Percentiles rank a stretch among this genome's conserved stretches.
These are phyloP conservation scores for Clarireedia homoeocarpa DNA, from an alignment of 2,329 filamentous ascomycete genomes.

Conservation along the genomic window DNA sequence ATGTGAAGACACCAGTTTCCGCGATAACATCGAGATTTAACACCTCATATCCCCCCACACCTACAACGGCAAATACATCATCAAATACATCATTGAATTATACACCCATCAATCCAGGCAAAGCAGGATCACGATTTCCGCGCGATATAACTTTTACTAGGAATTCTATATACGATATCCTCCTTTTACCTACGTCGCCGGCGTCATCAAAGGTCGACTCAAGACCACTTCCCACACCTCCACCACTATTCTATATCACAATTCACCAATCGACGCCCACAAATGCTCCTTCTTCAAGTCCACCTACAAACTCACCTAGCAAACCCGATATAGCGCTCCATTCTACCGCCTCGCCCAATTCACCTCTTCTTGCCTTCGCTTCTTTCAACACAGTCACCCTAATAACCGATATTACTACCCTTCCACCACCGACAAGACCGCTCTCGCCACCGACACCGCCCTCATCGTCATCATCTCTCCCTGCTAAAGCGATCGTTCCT, in stretches of 20 bases:
- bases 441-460: conserved; percentile 4
- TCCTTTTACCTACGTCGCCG: conserved; percentile 20
- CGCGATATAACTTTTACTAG: conserved; percentile 22
- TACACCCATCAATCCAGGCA: conserved; percentile 7
- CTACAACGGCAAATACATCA: background rate
- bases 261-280: conserved; percentile 9
- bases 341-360: conserved; percentile 16
- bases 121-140: conserved; percentile 17
- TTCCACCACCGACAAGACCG: conserved; percentile 13
- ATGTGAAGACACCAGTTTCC: conserved; percentile 3
- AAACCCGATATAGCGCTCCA: conserved; percentile 23
- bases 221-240: conserved; percentile 20
- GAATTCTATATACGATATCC: conserved; percentile 16
- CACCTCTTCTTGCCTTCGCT: conserved; percentile 20
- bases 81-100: background rate
- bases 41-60: background rate
- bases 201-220: conserved; percentile 16
- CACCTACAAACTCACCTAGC: background rate
- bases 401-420: conserved; percentile 23
- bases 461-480: conserved; percentile 1
- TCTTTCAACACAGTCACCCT: conserved; percentile 20
- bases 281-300: background rate
- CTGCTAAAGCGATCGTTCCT: background rate
- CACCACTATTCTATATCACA: conserved; percentile 23
- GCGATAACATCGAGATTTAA: conserved; percentile 9